Evolutionary conservation across 768 basidiomycete genomes (phyloP).

Genomic region (Leccinum broughii): DNA sequence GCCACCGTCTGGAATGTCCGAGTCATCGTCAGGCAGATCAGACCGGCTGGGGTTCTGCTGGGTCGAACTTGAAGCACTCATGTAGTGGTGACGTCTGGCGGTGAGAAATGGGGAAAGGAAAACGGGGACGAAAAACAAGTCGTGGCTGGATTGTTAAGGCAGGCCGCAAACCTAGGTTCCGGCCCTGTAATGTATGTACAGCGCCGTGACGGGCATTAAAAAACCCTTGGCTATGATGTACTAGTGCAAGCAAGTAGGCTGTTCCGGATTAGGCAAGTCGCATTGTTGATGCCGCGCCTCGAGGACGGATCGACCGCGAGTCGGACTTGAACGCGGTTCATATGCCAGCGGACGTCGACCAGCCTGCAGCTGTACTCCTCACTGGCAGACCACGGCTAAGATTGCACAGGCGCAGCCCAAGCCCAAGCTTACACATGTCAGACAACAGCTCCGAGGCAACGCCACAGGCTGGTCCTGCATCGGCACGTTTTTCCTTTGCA

Average conservation of each 20-base stretch:
- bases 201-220: neutral
- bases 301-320: neutral
- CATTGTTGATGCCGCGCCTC: neutral
- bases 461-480: conserved; percentile 23
- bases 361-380: neutral
- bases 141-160: neutral
- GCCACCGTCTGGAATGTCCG: conserved; percentile 26
- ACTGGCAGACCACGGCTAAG: conserved; percentile 20
- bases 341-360: neutral
- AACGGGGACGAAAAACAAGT: neutral
- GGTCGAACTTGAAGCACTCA: neutral
- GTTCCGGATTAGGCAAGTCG: neutral
- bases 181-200: neutral
- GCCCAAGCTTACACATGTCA: conserved; percentile 5
- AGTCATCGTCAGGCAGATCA: neutral
- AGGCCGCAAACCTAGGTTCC: too few species aligned
- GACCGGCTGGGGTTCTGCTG: neutral
- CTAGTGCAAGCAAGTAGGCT: neutral
- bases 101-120: neutral
- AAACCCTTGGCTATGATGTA: too few species aligned
- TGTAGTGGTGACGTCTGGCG: neutral
- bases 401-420: conserved; percentile 21
- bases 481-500: conserved; percentile 15
- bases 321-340: neutral
- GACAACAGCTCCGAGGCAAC: conserved; percentile 20